Conservation (phyloP, 257 asterid species). For the Henckelia pumila region DNA sequence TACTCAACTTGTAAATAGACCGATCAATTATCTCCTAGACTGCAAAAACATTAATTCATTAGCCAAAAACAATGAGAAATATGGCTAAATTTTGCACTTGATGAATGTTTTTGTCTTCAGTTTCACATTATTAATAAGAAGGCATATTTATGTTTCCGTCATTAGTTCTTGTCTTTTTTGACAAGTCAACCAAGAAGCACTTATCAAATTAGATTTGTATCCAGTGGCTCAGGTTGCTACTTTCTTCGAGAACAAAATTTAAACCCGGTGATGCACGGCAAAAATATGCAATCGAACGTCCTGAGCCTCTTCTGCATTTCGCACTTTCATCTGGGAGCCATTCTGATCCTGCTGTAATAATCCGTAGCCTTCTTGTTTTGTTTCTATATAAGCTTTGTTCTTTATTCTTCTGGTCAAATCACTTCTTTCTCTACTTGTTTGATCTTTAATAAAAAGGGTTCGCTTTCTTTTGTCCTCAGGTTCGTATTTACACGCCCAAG, state of each 20-base stretch:
- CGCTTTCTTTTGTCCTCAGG: constrained; percentile 27
- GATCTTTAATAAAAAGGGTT: neutral
- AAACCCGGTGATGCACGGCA: constrained; percentile 52
- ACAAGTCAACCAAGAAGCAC: constrained; percentile 13
- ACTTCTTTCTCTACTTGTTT: neutral
- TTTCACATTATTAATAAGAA: neutral
- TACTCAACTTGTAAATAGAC: neutral
- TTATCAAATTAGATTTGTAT: constrained; percentile 28
- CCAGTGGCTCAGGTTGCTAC: constrained; percentile 62
- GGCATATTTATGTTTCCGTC: neutral
- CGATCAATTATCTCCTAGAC: neutral
- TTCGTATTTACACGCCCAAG: constrained; percentile 52
- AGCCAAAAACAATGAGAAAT: neutral
- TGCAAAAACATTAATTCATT: too few species aligned
- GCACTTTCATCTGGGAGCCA: constrained; percentile 62
- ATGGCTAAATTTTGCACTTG: neutral
- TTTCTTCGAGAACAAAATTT: constrained; percentile 52
- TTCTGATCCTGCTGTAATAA: constrained; percentile 62
- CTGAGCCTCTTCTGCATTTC: constrained; percentile 60
- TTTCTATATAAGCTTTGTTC: neutral
- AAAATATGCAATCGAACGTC: constrained; percentile 48
- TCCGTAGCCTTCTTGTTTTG: neutral
- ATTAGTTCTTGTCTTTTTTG: neutral
- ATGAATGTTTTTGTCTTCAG: neutral
- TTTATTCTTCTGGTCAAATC: neutral